These are phyloP conservation scores for Rickenella mellea DNA, from an alignment of 768 basidiomycete species.

Conservation along the genomic window DNA sequence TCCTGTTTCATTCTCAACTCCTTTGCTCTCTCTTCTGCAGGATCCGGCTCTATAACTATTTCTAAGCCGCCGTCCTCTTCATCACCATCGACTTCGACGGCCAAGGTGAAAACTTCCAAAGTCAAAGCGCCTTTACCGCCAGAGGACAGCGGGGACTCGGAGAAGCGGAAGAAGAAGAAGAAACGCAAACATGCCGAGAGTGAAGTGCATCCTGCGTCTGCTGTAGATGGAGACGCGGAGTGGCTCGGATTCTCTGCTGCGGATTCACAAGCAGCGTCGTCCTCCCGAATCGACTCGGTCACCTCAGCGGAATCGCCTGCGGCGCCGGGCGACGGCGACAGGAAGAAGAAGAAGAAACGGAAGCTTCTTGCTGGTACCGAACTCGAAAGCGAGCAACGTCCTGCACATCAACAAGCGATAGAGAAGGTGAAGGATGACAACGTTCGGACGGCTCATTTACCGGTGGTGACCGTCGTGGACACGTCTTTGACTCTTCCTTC, in stretches of 20 bases:
- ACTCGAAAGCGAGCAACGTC: too few relatives aligned
- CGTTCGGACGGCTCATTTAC: too few relatives aligned
- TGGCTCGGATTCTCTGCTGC: neutral
- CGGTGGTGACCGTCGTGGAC: slow-evolving; percentile 58
- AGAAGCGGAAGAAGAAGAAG: slow-evolving; percentile 37
- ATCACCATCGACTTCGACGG: neutral
- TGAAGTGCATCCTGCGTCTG: slow-evolving; percentile 4
- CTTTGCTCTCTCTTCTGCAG: too few relatives aligned
- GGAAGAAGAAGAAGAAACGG: slow-evolving; percentile 18
- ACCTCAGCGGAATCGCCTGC: too few relatives aligned
- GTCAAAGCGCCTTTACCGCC: neutral
- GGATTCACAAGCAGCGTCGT: slow-evolving; percentile 1
- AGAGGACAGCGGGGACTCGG: too few relatives aligned
- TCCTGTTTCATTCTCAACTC: too few relatives aligned
- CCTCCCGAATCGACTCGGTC: slow-evolving; percentile 5
- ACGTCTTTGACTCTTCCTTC: slow-evolving; percentile 33
- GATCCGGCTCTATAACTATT: too few relatives aligned
- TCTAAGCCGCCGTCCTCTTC: neutral
- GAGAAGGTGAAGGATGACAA: too few relatives aligned
- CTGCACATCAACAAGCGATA: too few relatives aligned
- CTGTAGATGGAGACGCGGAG: neutral
- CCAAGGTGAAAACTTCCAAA: neutral
- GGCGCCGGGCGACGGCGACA: too few relatives aligned
- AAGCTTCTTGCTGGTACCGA: too few relatives aligned
- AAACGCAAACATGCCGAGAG: slow-evolving; percentile 20